Conservation (phyloP, 306 rosid species). For the Citrullus mucosospermus region DNA sequence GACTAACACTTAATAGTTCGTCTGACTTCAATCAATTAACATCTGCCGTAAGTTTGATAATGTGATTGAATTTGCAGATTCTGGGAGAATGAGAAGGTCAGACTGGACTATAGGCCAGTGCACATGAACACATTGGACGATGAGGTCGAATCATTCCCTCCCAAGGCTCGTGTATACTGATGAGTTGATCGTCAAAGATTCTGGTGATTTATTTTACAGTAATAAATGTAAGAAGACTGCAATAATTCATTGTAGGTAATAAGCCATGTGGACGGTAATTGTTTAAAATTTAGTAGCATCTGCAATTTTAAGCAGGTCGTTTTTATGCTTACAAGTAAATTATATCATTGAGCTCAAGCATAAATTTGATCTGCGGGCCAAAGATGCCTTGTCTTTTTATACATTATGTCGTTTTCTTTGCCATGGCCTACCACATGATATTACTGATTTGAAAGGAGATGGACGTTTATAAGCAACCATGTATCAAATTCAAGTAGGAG, state of each 20-base stretch:
- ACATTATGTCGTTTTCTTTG: neutral
- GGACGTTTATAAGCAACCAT: neutral
- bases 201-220: neutral
- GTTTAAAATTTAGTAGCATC: neutral
- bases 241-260: neutral
- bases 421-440: slow-evolving; percentile 4
- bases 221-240: neutral
- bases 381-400: neutral
- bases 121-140: slow-evolving; percentile 83
- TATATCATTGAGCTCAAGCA: neutral
- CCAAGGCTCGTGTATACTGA: slow-evolving; percentile 93
- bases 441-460: neutral
- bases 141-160: slow-evolving; percentile 84
- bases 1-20: neutral
- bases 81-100: slow-evolving; percentile 80
- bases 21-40: neutral
- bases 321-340: neutral
- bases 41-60: neutral
- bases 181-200: neutral
- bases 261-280: neutral
- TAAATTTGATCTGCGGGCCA: neutral
- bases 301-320: neutral
- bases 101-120: slow-evolving; percentile 83
- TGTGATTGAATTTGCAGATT: slow-evolving; percentile 31
- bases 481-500: neutral